A percentile compares a stretch with the other conserved stretches of the same genome.
These are phyloP conservation scores for Suillus plorans DNA, from an alignment of 768 basidiomycete species.

Conservation along the genomic window DNA sequence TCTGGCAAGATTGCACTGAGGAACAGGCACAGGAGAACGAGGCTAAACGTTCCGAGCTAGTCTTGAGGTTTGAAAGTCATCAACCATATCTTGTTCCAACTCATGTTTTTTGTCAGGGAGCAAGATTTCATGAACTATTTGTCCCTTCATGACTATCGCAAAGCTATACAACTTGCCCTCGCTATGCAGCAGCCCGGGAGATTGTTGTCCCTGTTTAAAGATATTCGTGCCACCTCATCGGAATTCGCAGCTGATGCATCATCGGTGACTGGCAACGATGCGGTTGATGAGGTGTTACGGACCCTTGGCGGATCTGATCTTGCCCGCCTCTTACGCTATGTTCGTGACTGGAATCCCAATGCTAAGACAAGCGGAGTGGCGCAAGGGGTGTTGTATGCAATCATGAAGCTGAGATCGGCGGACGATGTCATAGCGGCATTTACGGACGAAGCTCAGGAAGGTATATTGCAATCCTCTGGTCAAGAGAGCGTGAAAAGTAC, in stretches of 20 bases:
- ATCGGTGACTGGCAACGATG: constrained; percentile 63
- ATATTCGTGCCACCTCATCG: constrained; percentile 42
- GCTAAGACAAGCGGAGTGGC: constrained; percentile 86
- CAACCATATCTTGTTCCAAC: neutral
- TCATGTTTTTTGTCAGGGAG: constrained; percentile 55
- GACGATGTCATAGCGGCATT: constrained; percentile 77
- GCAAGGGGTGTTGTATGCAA: constrained; percentile 77
- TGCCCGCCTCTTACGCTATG: constrained; percentile 75
- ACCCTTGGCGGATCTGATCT: constrained; percentile 73
- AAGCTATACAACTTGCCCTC: constrained; percentile 89
- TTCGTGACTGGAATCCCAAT: constrained; percentile 93
- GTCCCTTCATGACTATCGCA: constrained; percentile 82
- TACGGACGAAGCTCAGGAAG: constrained; percentile 20
- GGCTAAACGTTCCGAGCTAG: constrained; percentile 65
- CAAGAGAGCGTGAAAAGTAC: constrained; percentile 31
- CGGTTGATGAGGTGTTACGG: constrained; percentile 82
- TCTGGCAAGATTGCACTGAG: constrained; percentile 95
- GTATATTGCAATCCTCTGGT: constrained; percentile 15
- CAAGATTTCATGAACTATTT: constrained; percentile 95
- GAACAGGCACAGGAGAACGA: constrained; percentile 77
- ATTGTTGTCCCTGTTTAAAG: constrained; percentile 74
- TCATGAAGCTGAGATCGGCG: constrained; percentile 74
- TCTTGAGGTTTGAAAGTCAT: constrained; percentile 66
- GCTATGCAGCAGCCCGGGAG: constrained; percentile 93
- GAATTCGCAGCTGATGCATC: constrained; percentile 11